Percentiles rank a stretch among this genome's conserved stretches.
These are phyloP conservation scores for Vickermania ingenoplastis DNA, from an alignment of 208 protist genomes.

Conservation along the genomic window DNA sequence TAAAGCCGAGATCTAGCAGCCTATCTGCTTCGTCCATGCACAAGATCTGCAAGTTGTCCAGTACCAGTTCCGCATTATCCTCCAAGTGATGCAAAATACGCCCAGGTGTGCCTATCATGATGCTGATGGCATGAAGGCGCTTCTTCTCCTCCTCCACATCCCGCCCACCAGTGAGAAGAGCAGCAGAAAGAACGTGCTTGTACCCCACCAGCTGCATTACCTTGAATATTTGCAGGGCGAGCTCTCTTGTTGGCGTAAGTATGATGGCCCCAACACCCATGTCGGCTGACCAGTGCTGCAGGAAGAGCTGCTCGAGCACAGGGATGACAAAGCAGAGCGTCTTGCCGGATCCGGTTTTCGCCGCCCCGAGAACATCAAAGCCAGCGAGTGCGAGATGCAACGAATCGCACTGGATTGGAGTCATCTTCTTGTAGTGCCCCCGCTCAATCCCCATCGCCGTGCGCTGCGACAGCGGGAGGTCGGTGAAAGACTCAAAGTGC, in stretches of 20 bases:
- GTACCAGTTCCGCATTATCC: slow-evolving; percentile 87
- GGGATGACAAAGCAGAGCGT: slow-evolving; percentile 98
- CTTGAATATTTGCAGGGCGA: slow-evolving; percentile 99
- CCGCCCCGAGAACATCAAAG: slow-evolving; percentile 97
- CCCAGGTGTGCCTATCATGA: slow-evolving; percentile 98
- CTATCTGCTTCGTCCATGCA: slow-evolving; percentile 99
- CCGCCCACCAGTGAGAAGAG: slow-evolving; percentile 98
- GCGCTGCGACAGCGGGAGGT: slow-evolving; percentile 89
- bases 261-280: slow-evolving; percentile 97
- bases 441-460: slow-evolving; percentile 87
- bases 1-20: slow-evolving; percentile 98
- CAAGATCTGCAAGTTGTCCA: slow-evolving; percentile 93
- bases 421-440: slow-evolving; percentile 91
- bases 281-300: slow-evolving; percentile 75
- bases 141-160: slow-evolving; percentile 91
- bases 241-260: slow-evolving; percentile 97
- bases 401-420: slow-evolving; percentile 93
- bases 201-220: slow-evolving; percentile 92
- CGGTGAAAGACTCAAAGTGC: slow-evolving; percentile 42
- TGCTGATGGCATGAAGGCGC: slow-evolving; percentile 92
- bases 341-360: slow-evolving; percentile 98
- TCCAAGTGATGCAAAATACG: slow-evolving; percentile 98
- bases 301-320: slow-evolving; percentile 89
- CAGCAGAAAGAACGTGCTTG: slow-evolving; percentile 91
- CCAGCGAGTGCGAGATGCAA: slow-evolving; percentile 93